Evolutionary conservation across 2,329 filamentous ascomycete species (phyloP), one percentile per base, ranked within the genome.

Genomic region (Cordyceps javanica): DNA sequence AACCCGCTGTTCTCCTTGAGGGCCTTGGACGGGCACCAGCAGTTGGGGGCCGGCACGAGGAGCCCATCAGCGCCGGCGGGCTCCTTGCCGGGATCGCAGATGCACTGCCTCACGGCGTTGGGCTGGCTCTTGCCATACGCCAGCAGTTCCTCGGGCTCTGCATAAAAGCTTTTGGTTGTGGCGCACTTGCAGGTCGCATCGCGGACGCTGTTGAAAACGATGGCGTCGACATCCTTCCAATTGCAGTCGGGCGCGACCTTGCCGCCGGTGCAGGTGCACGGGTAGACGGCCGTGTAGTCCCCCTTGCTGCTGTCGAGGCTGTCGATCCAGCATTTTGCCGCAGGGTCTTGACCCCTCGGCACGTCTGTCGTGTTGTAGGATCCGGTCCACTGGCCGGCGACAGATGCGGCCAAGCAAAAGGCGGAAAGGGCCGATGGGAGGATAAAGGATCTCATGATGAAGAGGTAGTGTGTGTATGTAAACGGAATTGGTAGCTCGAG

Each of bases 151-250:
- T 38, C 16, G 4, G 34, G 34, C 34, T 38, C 1, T 7, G 14
- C 0, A 16, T 0, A 16, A 1, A 38, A 7, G 4, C n/a, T 8
- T n/a, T 1, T 6, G 14, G 5, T n/a, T n/a, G 16, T 38, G 34
- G 14, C 34, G n/a, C 34, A 38, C 16, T 38, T 38, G 34, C 34
- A 38, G 16, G 5, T n/a, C 1, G 34, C 34, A 38, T 38, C 34
- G 14, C 34, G 14, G 16, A 38, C 34, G 9, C 34, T 38, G 34
- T 38, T 38, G 34, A 14, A 44, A 11, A 44, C 13, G 10, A 44
- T 41, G 41, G n/a, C n/a, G 41, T 19, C 41, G 41, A 16, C 38
- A n/a, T 19, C 19, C 19, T 5, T 5, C 23, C 41, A 44, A 5
- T 25, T 44, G 19, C 34, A 38, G 34, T 38, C 34, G 34, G 34